These are phyloP conservation scores for Pisolithus tinctorius DNA, from an alignment of 768 basidiomycete genomes.

Conservation along the genomic window DNA sequence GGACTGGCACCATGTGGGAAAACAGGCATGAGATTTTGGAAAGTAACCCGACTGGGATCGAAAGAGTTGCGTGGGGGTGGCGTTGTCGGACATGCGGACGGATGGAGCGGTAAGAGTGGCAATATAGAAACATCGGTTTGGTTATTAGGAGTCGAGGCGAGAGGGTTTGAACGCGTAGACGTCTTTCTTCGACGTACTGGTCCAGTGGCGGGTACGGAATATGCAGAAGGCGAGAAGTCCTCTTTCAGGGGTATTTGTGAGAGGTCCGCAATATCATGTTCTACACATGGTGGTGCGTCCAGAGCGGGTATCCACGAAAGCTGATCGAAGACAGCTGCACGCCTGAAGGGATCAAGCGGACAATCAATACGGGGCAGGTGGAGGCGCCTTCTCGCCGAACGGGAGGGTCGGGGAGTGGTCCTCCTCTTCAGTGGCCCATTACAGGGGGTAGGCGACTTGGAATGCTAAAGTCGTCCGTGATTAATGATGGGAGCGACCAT, in stretches of 20 bases:
- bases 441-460: slow-evolving; percentile 35
- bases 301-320: slow-evolving; percentile 64
- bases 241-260: slow-evolving; percentile 43
- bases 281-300: slow-evolving; percentile 38
- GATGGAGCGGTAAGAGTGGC: slow-evolving; percentile 23
- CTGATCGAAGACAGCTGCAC: slow-evolving; percentile 44
- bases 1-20: slow-evolving; percentile 26
- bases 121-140: slow-evolving; percentile 10
- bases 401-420: slow-evolving; percentile 27
- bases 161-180: slow-evolving; percentile 44
- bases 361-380: slow-evolving; percentile 37
- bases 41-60: slow-evolving; percentile 43
- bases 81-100: slow-evolving; percentile 26
- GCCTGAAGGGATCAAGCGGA: slow-evolving; percentile 28
- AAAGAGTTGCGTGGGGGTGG: slow-evolving; percentile 33
- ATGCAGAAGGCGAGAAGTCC: slow-evolving; percentile 14
- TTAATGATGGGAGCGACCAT: background rate
- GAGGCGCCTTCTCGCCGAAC: slow-evolving; percentile 37
- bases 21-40: slow-evolving; percentile 60
- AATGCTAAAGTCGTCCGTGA: slow-evolving; percentile 24
- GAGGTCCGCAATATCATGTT: slow-evolving; percentile 60
- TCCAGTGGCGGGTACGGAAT: slow-evolving; percentile 30
- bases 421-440: slow-evolving; percentile 32
- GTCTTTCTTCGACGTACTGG: slow-evolving; percentile 56
- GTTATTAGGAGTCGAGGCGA: slow-evolving; percentile 24